Evolutionary conservation across 192 early-diverging fungal genomes (phyloP).

Genomic region (Backusella macrospora): DNA sequence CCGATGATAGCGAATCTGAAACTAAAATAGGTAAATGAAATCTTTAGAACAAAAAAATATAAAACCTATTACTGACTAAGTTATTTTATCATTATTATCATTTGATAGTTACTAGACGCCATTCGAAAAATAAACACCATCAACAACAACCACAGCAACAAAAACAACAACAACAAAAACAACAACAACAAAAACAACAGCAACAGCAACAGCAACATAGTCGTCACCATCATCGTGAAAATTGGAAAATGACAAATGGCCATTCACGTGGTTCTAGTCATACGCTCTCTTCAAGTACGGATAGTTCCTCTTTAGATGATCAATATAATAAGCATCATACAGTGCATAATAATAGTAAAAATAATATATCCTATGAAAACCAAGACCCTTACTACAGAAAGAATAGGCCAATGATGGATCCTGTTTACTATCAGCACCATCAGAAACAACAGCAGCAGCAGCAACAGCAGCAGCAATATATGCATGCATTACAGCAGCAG

Average conservation of each 20-base stretch:
- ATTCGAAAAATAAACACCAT: background rate
- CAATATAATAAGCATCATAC: background rate
- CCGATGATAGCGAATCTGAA: conserved; percentile 1
- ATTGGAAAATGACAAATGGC: background rate
- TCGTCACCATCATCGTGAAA: background rate
- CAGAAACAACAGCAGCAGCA: conserved; percentile 12
- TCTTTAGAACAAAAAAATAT: background rate
- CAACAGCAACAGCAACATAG: background rate
- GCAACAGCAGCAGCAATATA: conserved; percentile 3
- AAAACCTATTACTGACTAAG: background rate
- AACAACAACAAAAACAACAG: background rate
- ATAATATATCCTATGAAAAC: background rate
- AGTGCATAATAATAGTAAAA: background rate
- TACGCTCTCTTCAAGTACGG: conserved; percentile 1
- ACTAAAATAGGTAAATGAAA: background rate
- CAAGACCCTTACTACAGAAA: conserved; percentile 12
- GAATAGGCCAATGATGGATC: conserved; percentile 18
- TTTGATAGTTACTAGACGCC: background rate
- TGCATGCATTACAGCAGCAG: conserved; percentile 6
- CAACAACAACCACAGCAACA: background rate
- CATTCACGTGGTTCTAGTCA: conserved; percentile 11
- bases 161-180: background rate
- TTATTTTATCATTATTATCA: background rate
- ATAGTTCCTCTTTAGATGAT: background rate
- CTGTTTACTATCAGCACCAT: conserved; percentile 16